These are phyloP conservation scores for Nannizzia gypsea DNA, from an alignment of 2,329 filamentous ascomycete genomes.

Conservation along the genomic window DNA sequence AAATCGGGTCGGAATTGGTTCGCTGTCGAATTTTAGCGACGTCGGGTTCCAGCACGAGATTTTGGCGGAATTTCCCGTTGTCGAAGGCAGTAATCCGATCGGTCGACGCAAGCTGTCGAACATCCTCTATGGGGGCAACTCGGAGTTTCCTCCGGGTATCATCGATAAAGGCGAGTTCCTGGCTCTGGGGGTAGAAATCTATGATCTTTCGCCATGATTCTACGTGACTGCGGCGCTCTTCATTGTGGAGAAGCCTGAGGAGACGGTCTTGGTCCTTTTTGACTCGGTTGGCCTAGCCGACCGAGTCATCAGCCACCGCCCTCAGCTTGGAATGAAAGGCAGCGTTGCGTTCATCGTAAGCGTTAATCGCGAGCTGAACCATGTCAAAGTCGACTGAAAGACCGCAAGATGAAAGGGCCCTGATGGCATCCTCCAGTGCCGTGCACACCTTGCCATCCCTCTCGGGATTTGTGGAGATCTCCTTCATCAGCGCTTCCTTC, in stretches of 20 bases:
- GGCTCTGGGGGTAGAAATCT: slow-evolving; percentile 4
- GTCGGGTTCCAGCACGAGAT: background rate
- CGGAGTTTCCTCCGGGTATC: background rate
- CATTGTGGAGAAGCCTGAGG: background rate
- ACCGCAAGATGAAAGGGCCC: slow-evolving; percentile 1
- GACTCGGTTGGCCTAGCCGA: background rate
- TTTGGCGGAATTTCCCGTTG: slow-evolving; percentile 2
- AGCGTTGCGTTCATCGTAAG: slow-evolving; percentile 8
- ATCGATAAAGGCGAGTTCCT: background rate
- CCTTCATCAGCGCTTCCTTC: background rate
- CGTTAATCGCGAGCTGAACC: slow-evolving; percentile 10
- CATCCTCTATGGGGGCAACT: background rate
- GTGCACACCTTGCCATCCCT: background rate
- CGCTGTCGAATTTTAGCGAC: slow-evolving; percentile 1
- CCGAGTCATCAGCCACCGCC: background rate
- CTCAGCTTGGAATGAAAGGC: slow-evolving; percentile 8
- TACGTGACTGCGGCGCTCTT: background rate
- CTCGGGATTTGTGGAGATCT: background rate
- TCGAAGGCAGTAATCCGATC: background rate
- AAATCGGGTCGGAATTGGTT: slow-evolving; percentile 5
- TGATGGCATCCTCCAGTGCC: slow-evolving; percentile 5
- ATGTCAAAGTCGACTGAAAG: slow-evolving; percentile 11
- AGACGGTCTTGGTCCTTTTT: background rate
- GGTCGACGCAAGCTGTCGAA: background rate
- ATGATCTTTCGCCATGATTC: slow-evolving; percentile 7